phyloP scores from a whole-genome alignment of 2,329 filamentous ascomycete species.

The Microdochium nivale region DNA sequence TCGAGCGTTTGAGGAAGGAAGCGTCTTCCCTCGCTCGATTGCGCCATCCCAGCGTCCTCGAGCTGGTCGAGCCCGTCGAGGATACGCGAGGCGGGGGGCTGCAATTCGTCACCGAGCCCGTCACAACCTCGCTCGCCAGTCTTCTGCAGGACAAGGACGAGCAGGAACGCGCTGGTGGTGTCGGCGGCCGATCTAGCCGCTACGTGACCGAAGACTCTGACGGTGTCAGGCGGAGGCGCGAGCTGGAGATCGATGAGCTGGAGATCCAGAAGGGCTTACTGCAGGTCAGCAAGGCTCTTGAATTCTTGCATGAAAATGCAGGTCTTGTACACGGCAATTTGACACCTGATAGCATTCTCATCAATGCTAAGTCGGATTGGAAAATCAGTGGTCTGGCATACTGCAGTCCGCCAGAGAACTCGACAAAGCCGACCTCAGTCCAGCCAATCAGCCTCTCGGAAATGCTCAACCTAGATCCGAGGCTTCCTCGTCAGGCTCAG shows the following conservation, averaged over 20 bases:
- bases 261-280: slow-evolving; percentile 95
- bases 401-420: slow-evolving; percentile 70
- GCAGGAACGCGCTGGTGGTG: slow-evolving; percentile 62
- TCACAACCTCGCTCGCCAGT: slow-evolving; percentile 80
- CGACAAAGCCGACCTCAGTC: slow-evolving; percentile 66
- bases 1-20: slow-evolving; percentile 86
- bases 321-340: slow-evolving; percentile 90
- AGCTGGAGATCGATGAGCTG: slow-evolving; percentile 90
- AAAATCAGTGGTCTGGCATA: slow-evolving; percentile 95
- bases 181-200: slow-evolving; percentile 63
- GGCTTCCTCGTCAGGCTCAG: slow-evolving; percentile 75
- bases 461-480: slow-evolving; percentile 74
- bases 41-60: slow-evolving; percentile 84
- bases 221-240: slow-evolving; percentile 62
- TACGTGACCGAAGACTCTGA: slow-evolving; percentile 75
- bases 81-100: slow-evolving; percentile 85
- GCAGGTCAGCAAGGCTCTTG: slow-evolving; percentile 86
- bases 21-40: slow-evolving; percentile 81
- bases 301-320: slow-evolving; percentile 93
- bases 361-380: slow-evolving; percentile 97
- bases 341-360: slow-evolving; percentile 84
- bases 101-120: slow-evolving; percentile 90
- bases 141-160: slow-evolving; percentile 83
- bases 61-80: slow-evolving; percentile 90
- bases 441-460: slow-evolving; percentile 76